These are phyloP conservation scores for Lyophyllum decastes DNA, from an alignment of 768 basidiomycete species.

Conservation along the genomic window DNA sequence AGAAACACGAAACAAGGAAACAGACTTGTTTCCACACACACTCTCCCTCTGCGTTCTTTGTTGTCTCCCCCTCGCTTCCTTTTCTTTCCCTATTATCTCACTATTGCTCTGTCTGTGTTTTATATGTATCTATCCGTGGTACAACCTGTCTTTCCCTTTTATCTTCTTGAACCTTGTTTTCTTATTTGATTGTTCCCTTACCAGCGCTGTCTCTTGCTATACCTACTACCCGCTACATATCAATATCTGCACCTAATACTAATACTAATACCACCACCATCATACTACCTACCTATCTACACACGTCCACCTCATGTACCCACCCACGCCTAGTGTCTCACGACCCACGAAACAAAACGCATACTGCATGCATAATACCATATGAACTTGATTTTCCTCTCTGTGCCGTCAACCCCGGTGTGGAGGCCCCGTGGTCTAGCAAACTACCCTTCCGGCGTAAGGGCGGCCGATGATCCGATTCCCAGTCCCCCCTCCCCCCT, in stretches of 20 bases:
- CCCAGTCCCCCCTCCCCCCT: no score
- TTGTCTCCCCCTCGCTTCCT: not conserved
- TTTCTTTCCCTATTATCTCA: not conserved
- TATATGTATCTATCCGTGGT: not conserved
- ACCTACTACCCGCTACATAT: not conserved
- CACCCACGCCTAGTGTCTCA: not conserved
- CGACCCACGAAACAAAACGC: not conserved
- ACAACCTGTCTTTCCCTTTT: not conserved
- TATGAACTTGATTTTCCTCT: no score
- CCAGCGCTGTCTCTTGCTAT: not conserved
- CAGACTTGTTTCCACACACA: no score
- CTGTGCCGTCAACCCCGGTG: no score
- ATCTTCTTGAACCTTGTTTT: not conserved
- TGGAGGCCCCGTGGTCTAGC: no score
- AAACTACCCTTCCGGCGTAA: no score
- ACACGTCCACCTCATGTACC: not conserved
- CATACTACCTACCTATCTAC: not conserved
- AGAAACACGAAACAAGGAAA: no score
- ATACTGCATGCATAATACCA: not conserved
- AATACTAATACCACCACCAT: not conserved
- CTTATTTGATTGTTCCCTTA: not conserved
- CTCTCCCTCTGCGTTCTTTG: no score
- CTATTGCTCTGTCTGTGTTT: not conserved
- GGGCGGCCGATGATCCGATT: no score
- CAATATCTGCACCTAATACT: not conserved